Base-by-base conservation (phyloP, 2,329 filamentous ascomycete genomes). In the Aspergillus ochraceus region DNA sequence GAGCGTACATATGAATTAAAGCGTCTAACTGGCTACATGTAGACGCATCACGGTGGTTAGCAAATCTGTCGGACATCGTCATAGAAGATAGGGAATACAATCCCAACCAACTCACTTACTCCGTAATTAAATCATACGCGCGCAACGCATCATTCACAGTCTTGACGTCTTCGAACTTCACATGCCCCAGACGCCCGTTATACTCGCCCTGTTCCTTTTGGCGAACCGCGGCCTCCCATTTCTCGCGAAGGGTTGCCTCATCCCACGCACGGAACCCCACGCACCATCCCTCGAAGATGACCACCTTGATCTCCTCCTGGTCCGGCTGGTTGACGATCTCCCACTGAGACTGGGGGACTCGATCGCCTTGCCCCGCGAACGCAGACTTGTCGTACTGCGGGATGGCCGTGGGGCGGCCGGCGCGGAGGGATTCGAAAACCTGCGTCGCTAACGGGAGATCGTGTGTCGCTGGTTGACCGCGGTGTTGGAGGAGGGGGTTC, bases 201-300 rank as follows among this genome's bases (percentile, higher is more conserved):
- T 86, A 83, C 3, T 81, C 59, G 63, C 75, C 67, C 73, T 85
- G 72, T 73, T 85, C 74, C 72, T 82, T 66, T 53, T 74, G 72
- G 3, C 57, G 63, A 20, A 77, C 76, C 4, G 83, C 83, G 30
- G 76, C 77, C 55, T 79, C 76, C 74, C 85, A 85, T 61, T 82
- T 84, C 70, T 80, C 79, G 66, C 81, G 81, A 3, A 86, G 73
- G 29, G 82, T 80, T 4, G 85, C 73, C 5, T 83, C 80, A n/a
- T 77, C 68, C 12, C 93, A 75, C 0, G 89, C 76, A 6, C 88
- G 86, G 77, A 97, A 97, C 2, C 92, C 93, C 12, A 96, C 87
- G 74, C 90, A 95, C 93, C 92, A 97, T 19, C 93, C 92, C 75
- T 97, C 92, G 64, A 97, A 88, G 54, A 97, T 85, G 22, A 97